Evolutionary conservation across 208 protist species (phyloP).

Genomic region (Porcisia deanei): DNA sequence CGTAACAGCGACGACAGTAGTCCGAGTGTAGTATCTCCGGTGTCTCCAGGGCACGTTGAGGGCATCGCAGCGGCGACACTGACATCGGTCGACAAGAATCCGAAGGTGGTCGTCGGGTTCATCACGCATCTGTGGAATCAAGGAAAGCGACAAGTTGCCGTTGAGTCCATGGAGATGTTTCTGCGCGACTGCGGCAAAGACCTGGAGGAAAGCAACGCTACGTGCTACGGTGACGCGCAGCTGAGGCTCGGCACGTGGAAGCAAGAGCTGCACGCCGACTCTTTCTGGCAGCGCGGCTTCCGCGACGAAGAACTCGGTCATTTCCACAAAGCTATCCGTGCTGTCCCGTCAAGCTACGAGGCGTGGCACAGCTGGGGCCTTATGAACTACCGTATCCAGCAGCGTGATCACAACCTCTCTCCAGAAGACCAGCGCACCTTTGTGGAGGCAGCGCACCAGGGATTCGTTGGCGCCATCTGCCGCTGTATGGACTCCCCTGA

Average conservation of each 20-base stretch:
- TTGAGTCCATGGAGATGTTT: constrained; percentile 77
- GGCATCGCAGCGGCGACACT: constrained; percentile 10
- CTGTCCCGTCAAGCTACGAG: constrained; percentile 78
- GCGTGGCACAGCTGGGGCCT: constrained; percentile 98
- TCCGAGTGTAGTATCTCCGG: constrained; percentile 8
- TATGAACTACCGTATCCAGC: constrained; percentile 96
- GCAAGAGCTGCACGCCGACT: constrained; percentile 82
- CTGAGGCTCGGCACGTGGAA: constrained; percentile 86
- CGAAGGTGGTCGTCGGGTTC: constrained; percentile 72
- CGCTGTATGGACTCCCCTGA: constrained; percentile 72
- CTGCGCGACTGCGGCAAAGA: constrained; percentile 50
- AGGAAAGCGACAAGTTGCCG: constrained; percentile 72
- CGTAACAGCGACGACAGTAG: constrained; percentile 26
- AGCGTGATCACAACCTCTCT: constrained; percentile 82
- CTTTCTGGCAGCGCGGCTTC: constrained; percentile 77
- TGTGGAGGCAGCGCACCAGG: constrained; percentile 92
- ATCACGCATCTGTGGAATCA: constrained; percentile 85
- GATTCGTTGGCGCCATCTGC: constrained; percentile 97
- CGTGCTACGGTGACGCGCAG: constrained; percentile 77
- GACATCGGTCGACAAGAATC: constrained; percentile 33
- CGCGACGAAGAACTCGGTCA: constrained; percentile 75
- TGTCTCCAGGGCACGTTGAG: constrained; percentile 12
- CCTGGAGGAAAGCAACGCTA: constrained; percentile 62
- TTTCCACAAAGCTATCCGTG: constrained; percentile 86
- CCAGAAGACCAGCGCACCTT: constrained; percentile 73